Percentiles rank a stretch among this genome's conserved stretches.
Conservation (phyloP, 306 rosid species). For the Cucurbita ficifolia region DNA sequence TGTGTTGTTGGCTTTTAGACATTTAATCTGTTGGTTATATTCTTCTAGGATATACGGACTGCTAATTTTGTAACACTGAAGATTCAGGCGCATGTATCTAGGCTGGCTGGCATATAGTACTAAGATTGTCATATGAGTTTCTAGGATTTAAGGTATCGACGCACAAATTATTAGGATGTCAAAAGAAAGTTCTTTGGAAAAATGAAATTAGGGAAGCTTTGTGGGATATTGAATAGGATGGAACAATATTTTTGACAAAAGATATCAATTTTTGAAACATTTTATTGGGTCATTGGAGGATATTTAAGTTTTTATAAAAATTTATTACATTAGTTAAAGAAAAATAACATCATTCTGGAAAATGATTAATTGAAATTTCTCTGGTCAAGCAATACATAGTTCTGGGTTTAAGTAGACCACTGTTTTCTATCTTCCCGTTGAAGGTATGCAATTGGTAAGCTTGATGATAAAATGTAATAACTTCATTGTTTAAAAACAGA, state of each 20-base stretch:
- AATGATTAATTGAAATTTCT: background rate
- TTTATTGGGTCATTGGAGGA: background rate
- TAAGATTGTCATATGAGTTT: background rate
- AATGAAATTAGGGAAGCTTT: background rate
- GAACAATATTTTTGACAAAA: background rate
- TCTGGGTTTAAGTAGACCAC: background rate
- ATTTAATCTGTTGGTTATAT: background rate
- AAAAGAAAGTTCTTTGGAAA: background rate
- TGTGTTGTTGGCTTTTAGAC: background rate
- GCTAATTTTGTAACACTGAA: background rate
- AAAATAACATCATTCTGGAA: background rate
- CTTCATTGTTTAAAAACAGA: background rate
- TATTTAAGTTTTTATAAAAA: background rate
- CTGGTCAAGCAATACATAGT: background rate
- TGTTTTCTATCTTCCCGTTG: background rate
- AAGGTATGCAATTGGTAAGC: background rate
- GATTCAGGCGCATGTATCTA: background rate
- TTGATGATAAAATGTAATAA: background rate
- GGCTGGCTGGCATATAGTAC: background rate
- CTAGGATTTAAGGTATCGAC: background rate
- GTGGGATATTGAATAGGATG: background rate
- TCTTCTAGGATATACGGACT: background rate
- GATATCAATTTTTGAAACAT: background rate
- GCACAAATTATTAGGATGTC: background rate
- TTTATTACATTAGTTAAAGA: background rate